Evolutionary conservation across 208 protist species (phyloP).

Genomic region (Zelonia costaricensis): DNA sequence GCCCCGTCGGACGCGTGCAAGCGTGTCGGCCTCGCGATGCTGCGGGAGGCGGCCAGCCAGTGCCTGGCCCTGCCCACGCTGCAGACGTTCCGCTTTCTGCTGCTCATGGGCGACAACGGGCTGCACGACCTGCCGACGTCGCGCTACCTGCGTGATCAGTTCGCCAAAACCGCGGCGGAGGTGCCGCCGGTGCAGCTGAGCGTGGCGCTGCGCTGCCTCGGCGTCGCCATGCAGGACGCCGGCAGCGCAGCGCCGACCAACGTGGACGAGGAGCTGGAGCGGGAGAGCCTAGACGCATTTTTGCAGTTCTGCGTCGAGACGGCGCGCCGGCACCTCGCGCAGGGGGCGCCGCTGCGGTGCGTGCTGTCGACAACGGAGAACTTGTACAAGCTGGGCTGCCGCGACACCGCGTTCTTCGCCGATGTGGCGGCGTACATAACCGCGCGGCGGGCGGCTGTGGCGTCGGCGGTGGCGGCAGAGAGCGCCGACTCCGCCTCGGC

Average conservation of each 20-base stretch:
- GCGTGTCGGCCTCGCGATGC: constrained; percentile 43
- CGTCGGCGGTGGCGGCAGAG: constrained; percentile 25
- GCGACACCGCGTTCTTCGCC: constrained; percentile 42
- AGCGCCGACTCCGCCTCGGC: constrained; percentile 46
- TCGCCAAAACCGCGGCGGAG: constrained; percentile 64
- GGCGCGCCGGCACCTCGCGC: constrained; percentile 39
- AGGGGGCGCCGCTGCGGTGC: constrained; percentile 47
- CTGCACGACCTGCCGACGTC: constrained; percentile 43
- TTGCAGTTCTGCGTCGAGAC: constrained; percentile 59
- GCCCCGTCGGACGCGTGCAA: constrained; percentile 34
- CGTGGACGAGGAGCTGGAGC: constrained; percentile 24
- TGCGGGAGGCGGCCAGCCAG: constrained; percentile 63
- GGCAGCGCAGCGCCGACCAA: constrained; percentile 6
- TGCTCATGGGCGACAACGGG: constrained; percentile 59
- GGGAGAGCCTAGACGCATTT: constrained; percentile 42
- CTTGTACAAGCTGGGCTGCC: constrained; percentile 56
- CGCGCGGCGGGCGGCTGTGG: constrained; percentile 24
- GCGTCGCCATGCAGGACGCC: neutral
- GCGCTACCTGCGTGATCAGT: constrained; percentile 64
- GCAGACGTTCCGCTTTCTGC: constrained; percentile 78
- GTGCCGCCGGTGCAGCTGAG: constrained; percentile 82
- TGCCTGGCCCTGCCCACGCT: constrained; percentile 56
- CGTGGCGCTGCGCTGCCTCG: constrained; percentile 70
- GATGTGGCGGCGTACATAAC: constrained; percentile 57
- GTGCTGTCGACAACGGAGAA: constrained; percentile 45